Conservation (phyloP, 306 rosid species). For the Vachellia collinsii region DNA sequence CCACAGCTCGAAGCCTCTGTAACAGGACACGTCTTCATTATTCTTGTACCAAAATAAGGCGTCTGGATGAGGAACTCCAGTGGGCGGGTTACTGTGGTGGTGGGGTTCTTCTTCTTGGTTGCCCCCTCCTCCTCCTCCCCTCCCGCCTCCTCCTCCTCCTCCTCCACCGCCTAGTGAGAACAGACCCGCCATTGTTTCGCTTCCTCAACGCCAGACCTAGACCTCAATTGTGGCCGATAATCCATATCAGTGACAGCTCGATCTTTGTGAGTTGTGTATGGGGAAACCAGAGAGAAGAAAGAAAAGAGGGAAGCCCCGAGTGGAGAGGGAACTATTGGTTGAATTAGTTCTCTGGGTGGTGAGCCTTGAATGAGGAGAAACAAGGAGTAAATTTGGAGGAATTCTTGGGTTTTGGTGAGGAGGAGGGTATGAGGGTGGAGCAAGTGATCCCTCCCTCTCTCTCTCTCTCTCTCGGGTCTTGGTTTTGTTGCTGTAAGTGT, state of each 20-base stretch:
- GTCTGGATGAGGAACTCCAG: conserved; percentile 54
- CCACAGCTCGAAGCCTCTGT: conserved; percentile 84
- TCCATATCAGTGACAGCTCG: conserved; percentile 72
- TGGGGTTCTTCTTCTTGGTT: conserved; percentile 32
- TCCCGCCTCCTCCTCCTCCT: conserved; percentile 27
- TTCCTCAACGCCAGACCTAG: conserved; percentile 43
- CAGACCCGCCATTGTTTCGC: conserved; percentile 75
- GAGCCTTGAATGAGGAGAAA: conserved; percentile 17
- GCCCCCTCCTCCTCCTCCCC: conserved; percentile 38
- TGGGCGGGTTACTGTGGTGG: conserved; percentile 34
- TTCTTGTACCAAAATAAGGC: conserved; percentile 66
- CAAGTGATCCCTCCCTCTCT: too few relatives aligned
- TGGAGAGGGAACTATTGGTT: neutral
- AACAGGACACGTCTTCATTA: conserved; percentile 52
- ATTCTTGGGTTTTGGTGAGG: conserved; percentile 22
- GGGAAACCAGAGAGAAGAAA: neutral
- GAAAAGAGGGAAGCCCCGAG: neutral
- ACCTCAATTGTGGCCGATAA: conserved; percentile 53
- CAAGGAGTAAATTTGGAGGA: conserved; percentile 1
- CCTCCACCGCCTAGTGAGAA: conserved; percentile 74
- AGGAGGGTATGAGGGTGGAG: too few relatives aligned
- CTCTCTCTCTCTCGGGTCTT: too few relatives aligned
- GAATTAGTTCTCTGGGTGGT: conserved; percentile 36
- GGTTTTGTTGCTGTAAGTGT: neutral
- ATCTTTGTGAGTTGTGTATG: conserved; percentile 26